phyloP scores from a whole-genome alignment of 192 early-diverging fungal genomes.

The Phlyctochytrium bullatum region DNA sequence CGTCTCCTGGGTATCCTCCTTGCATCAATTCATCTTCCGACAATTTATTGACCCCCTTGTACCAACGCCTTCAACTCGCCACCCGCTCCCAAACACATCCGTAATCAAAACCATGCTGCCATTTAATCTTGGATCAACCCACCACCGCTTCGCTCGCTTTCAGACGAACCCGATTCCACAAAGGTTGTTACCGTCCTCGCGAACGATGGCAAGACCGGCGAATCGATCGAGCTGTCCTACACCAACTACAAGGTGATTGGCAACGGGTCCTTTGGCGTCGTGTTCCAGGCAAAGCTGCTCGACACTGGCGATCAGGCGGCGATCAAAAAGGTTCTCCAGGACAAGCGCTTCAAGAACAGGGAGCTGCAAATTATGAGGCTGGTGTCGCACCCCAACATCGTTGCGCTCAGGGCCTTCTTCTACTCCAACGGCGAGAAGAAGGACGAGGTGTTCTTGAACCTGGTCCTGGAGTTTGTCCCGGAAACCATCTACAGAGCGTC shows the following conservation, averaged over 20 bases:
- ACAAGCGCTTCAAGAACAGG: conserved; percentile 97
- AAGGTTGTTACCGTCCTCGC: conserved; percentile 66
- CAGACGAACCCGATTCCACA: conserved; percentile 27
- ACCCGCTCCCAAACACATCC: too few relatives aligned
- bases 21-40: too few relatives aligned
- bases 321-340: conserved; percentile 98
- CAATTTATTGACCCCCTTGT: too few relatives aligned
- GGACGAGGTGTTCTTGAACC: conserved; percentile 95
- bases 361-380: conserved; percentile 92
- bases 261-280: conserved; percentile 98
- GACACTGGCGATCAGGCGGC: conserved; percentile 78
- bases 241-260: conserved; percentile 93
- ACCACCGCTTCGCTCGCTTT: background rate
- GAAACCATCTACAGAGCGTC: conserved; percentile 96
- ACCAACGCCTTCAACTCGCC: too few relatives aligned
- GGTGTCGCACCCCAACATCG: conserved; percentile 92
- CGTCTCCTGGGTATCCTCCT: too few relatives aligned
- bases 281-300: conserved; percentile 90
- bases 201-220: conserved; percentile 83
- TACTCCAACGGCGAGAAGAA: conserved; percentile 92
- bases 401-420: conserved; percentile 87
- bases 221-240: conserved; percentile 86
- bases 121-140: background rate
- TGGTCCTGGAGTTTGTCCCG: conserved; percentile 95
- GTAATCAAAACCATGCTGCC: too few relatives aligned